Conservation (phyloP, 2,329 filamentous ascomycete species). For the Pseudogymnoascus sp. region DNA sequence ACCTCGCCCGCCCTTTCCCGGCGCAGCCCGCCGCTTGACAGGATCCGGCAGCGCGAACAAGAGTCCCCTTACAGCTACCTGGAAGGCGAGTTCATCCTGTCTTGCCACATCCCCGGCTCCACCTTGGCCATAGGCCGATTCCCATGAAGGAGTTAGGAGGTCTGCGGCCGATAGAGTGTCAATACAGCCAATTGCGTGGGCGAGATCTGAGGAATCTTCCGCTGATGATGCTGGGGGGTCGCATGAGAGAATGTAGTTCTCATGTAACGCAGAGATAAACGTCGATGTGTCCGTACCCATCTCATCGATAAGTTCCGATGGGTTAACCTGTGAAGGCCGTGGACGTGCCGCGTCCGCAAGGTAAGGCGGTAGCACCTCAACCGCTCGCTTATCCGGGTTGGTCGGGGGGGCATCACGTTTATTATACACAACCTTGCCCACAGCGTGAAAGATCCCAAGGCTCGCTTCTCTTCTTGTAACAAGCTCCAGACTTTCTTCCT, state of each 20-base stretch:
- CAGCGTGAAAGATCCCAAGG: constrained; percentile 89
- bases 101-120: constrained; percentile 65
- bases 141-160: constrained; percentile 66
- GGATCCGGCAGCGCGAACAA: constrained; percentile 78
- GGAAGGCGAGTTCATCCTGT: constrained; percentile 90
- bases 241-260: constrained; percentile 88
- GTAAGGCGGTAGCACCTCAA: constrained; percentile 51
- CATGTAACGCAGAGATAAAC: constrained; percentile 82
- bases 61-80: constrained; percentile 79
- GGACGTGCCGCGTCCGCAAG: constrained; percentile 49
- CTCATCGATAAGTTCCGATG: constrained; percentile 80
- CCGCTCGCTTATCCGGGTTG: constrained; percentile 31
- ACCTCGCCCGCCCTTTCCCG: constrained; percentile 30
- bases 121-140: constrained; percentile 53
- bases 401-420: constrained; percentile 55
- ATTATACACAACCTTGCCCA: constrained; percentile 95
- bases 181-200: constrained; percentile 77
- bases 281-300: constrained; percentile 87
- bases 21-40: constrained; percentile 57
- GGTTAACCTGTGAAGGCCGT: constrained; percentile 54
- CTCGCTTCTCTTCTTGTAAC: constrained; percentile 83
- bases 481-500: constrained; percentile 69
- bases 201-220: constrained; percentile 54
- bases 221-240: constrained; percentile 38
- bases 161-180: constrained; percentile 83